Evolutionary conservation across 2,329 filamentous ascomycete species (phyloP).

Genomic region (Pezicula rhizophila): DNA sequence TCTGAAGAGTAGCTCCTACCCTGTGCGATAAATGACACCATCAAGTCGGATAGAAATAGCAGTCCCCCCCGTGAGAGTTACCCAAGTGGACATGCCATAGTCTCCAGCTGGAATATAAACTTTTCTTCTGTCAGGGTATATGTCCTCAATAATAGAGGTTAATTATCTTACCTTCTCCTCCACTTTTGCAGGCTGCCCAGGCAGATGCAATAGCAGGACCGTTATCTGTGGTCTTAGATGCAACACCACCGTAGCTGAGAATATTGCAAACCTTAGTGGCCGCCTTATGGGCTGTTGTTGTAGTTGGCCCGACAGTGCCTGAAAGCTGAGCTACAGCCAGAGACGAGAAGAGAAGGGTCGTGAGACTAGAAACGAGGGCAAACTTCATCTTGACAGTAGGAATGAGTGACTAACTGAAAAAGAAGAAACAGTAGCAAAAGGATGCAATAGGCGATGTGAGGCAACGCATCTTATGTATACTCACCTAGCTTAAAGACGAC

Average conservation of each 20-base stretch:
- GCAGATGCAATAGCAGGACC: constrained; percentile 36
- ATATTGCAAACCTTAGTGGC: constrained; percentile 35
- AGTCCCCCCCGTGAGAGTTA: constrained; percentile 39
- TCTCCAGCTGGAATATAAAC: constrained; percentile 29
- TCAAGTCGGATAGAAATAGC: constrained; percentile 46
- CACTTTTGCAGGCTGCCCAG: constrained; percentile 37
- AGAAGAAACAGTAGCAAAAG: too few relatives aligned
- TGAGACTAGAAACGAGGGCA: constrained; percentile 2
- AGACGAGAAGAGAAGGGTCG: constrained; percentile 4
- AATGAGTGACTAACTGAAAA: too few relatives aligned
- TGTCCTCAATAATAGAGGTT: not conserved
- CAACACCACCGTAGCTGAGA: constrained; percentile 38
- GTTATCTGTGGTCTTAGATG: constrained; percentile 38
- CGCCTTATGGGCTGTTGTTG: constrained; percentile 16
- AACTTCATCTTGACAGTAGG: constrained; percentile 9
- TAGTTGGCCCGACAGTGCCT: constrained; percentile 22
- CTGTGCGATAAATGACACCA: constrained; percentile 30
- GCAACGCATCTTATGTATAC: too few relatives aligned
- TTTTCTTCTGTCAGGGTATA: not conserved
- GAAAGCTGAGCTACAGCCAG: constrained; percentile 15
- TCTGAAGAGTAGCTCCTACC: not conserved
- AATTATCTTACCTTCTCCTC: constrained; percentile 27
- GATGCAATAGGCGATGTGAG: too few relatives aligned
- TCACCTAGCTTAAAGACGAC: too few relatives aligned
- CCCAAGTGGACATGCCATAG: constrained; percentile 44